These are phyloP conservation scores for Xylariaceae sp. DNA, from an alignment of 2,329 filamentous ascomycete species.

Conservation along the genomic window DNA sequence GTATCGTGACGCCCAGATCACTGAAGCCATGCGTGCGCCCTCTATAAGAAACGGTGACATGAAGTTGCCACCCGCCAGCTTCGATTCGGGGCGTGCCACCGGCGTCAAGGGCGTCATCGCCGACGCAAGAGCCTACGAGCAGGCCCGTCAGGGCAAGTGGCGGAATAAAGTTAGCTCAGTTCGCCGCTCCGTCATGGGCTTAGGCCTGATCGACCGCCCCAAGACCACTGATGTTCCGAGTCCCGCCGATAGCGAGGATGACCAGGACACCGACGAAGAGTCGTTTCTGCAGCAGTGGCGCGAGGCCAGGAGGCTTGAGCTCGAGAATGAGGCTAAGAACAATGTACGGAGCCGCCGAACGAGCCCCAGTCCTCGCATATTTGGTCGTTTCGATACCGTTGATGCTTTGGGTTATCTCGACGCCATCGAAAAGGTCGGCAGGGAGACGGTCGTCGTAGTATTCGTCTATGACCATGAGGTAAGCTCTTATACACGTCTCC, in stretches of 20 bases:
- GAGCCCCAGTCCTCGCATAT: constrained; percentile 78
- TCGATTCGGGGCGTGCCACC: constrained; percentile 73
- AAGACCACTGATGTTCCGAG: constrained; percentile 41
- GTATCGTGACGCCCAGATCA: constrained; percentile 60
- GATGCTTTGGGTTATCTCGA: constrained; percentile 94
- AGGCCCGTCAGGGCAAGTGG: constrained; percentile 64
- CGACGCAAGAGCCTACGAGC: constrained; percentile 78
- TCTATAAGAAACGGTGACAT: constrained; percentile 54
- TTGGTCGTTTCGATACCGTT: constrained; percentile 80
- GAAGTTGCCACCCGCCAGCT: constrained; percentile 65
- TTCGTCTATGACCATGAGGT: constrained; percentile 91
- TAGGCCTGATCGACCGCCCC: constrained; percentile 47
- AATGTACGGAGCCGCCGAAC: constrained; percentile 68
- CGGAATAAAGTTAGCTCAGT: constrained; percentile 58
- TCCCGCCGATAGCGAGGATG: constrained; percentile 52
- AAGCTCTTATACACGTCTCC: no score
- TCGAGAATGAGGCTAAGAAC: constrained; percentile 66
- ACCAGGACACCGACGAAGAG: constrained; percentile 71
- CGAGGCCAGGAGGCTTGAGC: constrained; percentile 76
- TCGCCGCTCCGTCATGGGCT: constrained; percentile 61
- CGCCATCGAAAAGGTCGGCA: constrained; percentile 86
- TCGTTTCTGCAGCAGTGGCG: constrained; percentile 86
- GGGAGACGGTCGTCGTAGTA: constrained; percentile 85
- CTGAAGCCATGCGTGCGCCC: constrained; percentile 70
- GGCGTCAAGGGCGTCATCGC: constrained; percentile 89